Evolutionary conservation across 1,284 basidiomycete genomes (phyloP).

Genomic region (Fomitopsis betulina): DNA sequence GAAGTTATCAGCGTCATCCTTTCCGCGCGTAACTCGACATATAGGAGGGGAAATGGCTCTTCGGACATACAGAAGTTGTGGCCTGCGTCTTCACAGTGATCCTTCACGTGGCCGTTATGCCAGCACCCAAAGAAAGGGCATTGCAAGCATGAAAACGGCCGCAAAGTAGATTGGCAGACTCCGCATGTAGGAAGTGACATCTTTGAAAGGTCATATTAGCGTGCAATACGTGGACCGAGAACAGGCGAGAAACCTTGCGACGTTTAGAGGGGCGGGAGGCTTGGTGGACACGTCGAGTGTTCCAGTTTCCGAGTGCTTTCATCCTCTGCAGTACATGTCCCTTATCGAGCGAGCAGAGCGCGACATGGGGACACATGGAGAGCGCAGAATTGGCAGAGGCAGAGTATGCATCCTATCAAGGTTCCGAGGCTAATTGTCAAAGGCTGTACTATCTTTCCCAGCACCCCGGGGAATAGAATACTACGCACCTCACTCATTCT

Average conservation of each 20-base stretch:
- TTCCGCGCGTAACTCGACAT: too few relatives aligned
- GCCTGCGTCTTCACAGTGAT: slow-evolving; percentile 50
- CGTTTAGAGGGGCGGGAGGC: slow-evolving; percentile 35
- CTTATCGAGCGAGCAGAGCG: slow-evolving; percentile 23
- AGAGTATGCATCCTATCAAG: slow-evolving; percentile 1
- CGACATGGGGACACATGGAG: slow-evolving; percentile 22
- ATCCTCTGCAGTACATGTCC: slow-evolving; percentile 31
- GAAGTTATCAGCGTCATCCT: slow-evolving; percentile 1
- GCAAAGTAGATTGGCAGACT: slow-evolving; percentile 53
- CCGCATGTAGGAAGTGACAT: slow-evolving; percentile 55
- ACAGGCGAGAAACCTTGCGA: slow-evolving; percentile 33
- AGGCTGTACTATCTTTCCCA: too few relatives aligned
- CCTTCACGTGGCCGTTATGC: slow-evolving; percentile 48
- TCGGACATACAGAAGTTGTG: slow-evolving; percentile 67
- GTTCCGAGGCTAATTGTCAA: background rate
- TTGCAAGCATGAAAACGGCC: slow-evolving; percentile 80
- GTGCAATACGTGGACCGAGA: too few relatives aligned
- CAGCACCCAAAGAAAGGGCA: slow-evolving; percentile 77
- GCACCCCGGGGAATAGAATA: too few relatives aligned
- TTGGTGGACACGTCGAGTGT: slow-evolving; percentile 28
- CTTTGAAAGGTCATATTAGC: slow-evolving; percentile 15
- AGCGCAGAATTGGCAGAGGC: background rate
- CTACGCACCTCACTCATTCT: background rate
- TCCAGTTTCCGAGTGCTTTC: slow-evolving; percentile 36
- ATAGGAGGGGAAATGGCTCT: too few relatives aligned